phyloP scores from a whole-genome alignment of 768 basidiomycete species.

The Phylloporus rhodoxanthus region DNA sequence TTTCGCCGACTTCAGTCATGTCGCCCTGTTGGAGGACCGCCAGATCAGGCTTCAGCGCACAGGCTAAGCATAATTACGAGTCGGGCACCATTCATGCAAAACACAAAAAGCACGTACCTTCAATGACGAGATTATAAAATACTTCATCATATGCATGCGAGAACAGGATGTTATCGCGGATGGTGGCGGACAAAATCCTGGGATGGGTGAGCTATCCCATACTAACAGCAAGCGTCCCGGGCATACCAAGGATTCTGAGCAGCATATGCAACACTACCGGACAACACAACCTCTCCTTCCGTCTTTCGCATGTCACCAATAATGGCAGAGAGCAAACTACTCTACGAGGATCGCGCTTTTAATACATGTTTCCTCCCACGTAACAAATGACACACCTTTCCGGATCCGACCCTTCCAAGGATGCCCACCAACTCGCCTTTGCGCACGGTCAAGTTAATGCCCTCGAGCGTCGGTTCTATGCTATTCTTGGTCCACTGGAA shows the following conservation, averaged over 20 bases:
- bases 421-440: conserved; percentile 85
- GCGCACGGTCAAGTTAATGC: conserved; percentile 64
- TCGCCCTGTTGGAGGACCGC: conserved; percentile 77
- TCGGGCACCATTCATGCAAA: not conserved
- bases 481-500: conserved; percentile 69
- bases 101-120: conserved; percentile 41
- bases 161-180: conserved; percentile 90
- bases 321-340: conserved; percentile 70
- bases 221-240: not conserved
- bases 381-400: conserved; percentile 52
- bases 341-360: conserved; percentile 33
- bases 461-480: conserved; percentile 61
- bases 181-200: conserved; percentile 80
- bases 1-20: conserved; percentile 80
- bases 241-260: conserved; percentile 80
- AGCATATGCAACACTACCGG: conserved; percentile 74
- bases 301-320: conserved; percentile 80
- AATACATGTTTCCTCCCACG: not conserved
- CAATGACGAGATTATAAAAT: conserved; percentile 77
- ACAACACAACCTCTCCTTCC: conserved; percentile 66
- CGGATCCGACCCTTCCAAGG: conserved; percentile 84
- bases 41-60: conserved; percentile 79
- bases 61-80: conserved; percentile 42
- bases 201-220: not conserved
- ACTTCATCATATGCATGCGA: conserved; percentile 81